A percentile compares a stretch with the other conserved stretches of the same genome.
Conservation (phyloP, 2,329 filamentous ascomycete species). For the Corinectria fuckeliana region DNA sequence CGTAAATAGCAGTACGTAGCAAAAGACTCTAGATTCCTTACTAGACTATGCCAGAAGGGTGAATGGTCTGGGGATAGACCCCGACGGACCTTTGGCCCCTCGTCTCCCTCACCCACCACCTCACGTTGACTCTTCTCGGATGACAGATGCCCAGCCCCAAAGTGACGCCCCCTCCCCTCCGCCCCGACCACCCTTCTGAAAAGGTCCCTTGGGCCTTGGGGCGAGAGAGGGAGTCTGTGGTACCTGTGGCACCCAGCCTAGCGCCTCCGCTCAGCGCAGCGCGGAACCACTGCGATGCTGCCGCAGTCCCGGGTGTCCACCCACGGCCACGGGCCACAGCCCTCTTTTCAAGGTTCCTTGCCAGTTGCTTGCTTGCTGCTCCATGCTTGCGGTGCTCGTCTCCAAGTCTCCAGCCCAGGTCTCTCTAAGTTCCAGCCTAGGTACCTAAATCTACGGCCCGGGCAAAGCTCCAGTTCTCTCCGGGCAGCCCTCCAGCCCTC, state of each 20-base stretch:
- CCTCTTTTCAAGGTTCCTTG: constrained; percentile 33
- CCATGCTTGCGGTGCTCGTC: not conserved
- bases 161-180: constrained; percentile 13
- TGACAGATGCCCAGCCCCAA: constrained; percentile 21
- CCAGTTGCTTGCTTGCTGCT: constrained; percentile 18
- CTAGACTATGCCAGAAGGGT: constrained; percentile 10
- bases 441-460: too few relatives aligned
- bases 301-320: constrained; percentile 20
- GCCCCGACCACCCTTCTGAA: constrained; percentile 14
- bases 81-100: constrained; percentile 8
- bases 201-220: not conserved
- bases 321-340: constrained; percentile 20
- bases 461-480: constrained; percentile 8
- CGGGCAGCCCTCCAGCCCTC: constrained; percentile 1
- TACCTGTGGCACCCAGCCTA: constrained; percentile 34
- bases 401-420: not conserved
- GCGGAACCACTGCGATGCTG: constrained; percentile 28
- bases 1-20: constrained; percentile 11
- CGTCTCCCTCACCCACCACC: not conserved
- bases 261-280: constrained; percentile 28
- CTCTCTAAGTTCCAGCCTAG: constrained; percentile 3
- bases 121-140: constrained; percentile 17
- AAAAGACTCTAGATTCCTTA: too few relatives aligned
- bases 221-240: constrained; percentile 20
- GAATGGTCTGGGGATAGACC: not conserved